Evolutionary conservation across 2,329 filamentous ascomycete genomes (phyloP), one percentile per base, ranked within the genome.

Genomic region (Botrytis aclada): DNA sequence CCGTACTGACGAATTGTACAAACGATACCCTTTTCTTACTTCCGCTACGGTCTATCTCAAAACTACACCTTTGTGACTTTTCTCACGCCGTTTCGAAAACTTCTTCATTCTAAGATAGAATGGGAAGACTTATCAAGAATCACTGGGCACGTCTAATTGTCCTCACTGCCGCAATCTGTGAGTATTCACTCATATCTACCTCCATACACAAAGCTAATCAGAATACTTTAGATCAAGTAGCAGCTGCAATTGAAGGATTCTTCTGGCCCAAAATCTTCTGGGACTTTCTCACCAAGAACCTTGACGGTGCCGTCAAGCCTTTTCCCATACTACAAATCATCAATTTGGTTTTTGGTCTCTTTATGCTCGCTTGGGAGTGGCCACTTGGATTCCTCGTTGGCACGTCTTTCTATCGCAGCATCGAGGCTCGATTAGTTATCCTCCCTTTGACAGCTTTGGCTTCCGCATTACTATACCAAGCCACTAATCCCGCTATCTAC

Each of bases 211-310:
- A 72, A 54, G 71, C 69, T 75, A 70, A 73, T 29, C 63, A 3
- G 61, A 51, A 67, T 41, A 58, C n/a, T 45, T 14, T 80, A 97
- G 94, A 97, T 82, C 96, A 99, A 88, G 83, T 98, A 76, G 90
- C 86, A 74, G 94, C 94, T 74, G 91, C 92, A 25, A 84, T 99
- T 72, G 89, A 97, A 84, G 91, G 89, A 80, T 97, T 96, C 87
- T 95, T 99, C 88, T 99, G 95, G 94, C 96, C 96, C 77, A 99
- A 99, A 83, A 92, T 99, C 81, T 97, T 99, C 84, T 99, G 93
- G 92, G 96, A 99, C 83, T 97, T 97, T 82, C 84, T 96, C 77
- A 98, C 95, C 74, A 94, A 93, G 80, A 94, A 93, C 79, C 90
- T 99, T 78, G 93, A 99, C 81, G 87, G 85, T 72, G 93, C 92